Conservation (phyloP, 1,284 basidiomycete species). For the Peniophora sp. region DNA sequence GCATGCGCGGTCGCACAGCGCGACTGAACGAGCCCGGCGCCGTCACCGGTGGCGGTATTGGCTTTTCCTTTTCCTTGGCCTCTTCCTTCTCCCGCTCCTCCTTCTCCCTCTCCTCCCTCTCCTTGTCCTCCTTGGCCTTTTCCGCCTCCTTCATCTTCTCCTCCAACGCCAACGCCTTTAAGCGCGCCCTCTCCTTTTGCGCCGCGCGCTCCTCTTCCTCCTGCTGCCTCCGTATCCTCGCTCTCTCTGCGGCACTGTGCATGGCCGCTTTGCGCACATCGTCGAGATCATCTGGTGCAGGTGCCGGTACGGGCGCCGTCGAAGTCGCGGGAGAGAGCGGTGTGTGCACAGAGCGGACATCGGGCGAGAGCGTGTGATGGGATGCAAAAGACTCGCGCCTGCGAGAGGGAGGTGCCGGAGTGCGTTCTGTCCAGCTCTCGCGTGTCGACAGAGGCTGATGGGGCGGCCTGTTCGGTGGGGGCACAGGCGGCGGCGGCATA, state of each 20-base stretch:
- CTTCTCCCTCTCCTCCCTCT: not conserved
- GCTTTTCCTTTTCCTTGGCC: constrained; percentile 9
- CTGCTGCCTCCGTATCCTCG: constrained; percentile 68
- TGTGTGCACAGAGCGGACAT: constrained; percentile 2
- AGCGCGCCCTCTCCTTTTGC: constrained; percentile 75
- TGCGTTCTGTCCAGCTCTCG: not conserved
- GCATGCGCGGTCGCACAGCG: not conserved
- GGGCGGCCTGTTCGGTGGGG: not conserved
- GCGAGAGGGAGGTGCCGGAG: not conserved
- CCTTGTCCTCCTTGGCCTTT: not conserved
- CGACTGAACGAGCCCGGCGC: not conserved
- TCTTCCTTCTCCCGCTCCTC: constrained; percentile 28
- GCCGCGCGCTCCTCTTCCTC: constrained; percentile 85
- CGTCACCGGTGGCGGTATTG: not conserved
- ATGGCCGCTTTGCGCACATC: constrained; percentile 77
- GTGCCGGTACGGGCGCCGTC: constrained; percentile 26
- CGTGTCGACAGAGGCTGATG: not conserved
- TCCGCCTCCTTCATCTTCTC: constrained; percentile 48
- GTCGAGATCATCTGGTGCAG: constrained; percentile 48
- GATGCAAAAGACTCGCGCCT: constrained; percentile 4
- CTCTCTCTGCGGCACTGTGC: constrained; percentile 86
- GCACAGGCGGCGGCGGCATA: not conserved
- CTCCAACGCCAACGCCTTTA: constrained; percentile 83
- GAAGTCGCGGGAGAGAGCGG: constrained; percentile 26
- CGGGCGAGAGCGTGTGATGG: constrained; percentile 7